Percentiles rank a stretch among this genome's conserved stretches.
phyloP scores from a whole-genome alignment of 1,284 basidiomycete genomes.

The Ustilago shanxiensis region DNA sequence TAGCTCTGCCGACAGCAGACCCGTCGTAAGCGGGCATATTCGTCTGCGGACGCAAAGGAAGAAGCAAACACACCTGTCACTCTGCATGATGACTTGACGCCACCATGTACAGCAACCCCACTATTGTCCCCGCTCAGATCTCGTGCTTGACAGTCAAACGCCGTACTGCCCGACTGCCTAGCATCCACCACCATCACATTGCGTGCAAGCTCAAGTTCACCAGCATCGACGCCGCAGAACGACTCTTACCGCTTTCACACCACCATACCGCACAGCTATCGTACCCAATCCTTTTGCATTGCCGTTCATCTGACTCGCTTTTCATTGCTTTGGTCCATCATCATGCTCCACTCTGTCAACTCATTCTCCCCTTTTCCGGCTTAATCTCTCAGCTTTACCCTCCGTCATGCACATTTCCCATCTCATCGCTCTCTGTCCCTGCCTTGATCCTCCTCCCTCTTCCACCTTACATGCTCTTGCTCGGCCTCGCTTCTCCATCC shows the following conservation, averaged over 20 bases:
- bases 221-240: neutral
- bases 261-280: neutral
- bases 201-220: neutral
- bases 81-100: neutral
- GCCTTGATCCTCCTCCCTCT: neutral
- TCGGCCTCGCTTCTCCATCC: neutral
- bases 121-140: neutral
- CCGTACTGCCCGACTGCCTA: neutral
- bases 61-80: conserved; percentile 2
- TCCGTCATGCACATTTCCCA: neutral
- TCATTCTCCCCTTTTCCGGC: too few relatives aligned
- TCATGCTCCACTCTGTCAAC: neutral
- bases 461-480: neutral
- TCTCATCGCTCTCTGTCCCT: neutral
- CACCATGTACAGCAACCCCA: neutral
- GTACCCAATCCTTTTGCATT: neutral
- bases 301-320: neutral
- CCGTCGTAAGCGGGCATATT: neutral
- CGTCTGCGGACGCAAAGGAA: neutral
- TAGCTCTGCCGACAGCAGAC: neutral
- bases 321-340: neutral
- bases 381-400: neutral
- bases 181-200: neutral
- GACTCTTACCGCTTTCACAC: neutral
- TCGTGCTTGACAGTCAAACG: neutral